A percentile compares a stretch with the other conserved stretches of the same genome.
These are phyloP conservation scores for Cystofilobasidium macerans DNA, from an alignment of 768 basidiomycete genomes.

Conservation along the genomic window DNA sequence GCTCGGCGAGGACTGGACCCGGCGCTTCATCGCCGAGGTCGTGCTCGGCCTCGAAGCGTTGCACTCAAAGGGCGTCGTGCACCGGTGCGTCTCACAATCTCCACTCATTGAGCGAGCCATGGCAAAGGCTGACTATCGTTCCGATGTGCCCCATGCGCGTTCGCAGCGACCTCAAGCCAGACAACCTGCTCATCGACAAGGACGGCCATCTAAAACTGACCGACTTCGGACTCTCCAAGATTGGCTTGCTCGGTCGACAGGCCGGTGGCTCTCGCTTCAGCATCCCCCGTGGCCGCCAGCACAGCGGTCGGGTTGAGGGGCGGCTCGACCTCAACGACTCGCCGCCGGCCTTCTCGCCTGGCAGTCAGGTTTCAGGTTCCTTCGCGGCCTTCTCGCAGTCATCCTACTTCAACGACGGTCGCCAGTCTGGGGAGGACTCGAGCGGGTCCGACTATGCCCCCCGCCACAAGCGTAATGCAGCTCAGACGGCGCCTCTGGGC, in stretches of 20 bases:
- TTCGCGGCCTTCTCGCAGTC: slow-evolving; percentile 34
- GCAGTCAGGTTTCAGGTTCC: slow-evolving; percentile 27
- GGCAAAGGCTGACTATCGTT: neutral
- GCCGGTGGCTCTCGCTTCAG: slow-evolving; percentile 42
- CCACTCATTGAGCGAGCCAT: neutral
- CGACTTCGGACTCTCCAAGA: slow-evolving; percentile 91
- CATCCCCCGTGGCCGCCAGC: slow-evolving; percentile 33
- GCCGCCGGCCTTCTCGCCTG: slow-evolving; percentile 36
- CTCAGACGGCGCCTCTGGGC: slow-evolving; percentile 54
- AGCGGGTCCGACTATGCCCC: slow-evolving; percentile 39
- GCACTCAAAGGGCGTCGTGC: slow-evolving; percentile 88
- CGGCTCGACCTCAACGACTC: slow-evolving; percentile 39
- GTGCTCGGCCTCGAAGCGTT: slow-evolving; percentile 89
- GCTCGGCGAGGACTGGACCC: slow-evolving; percentile 91
- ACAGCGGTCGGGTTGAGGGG: slow-evolving; percentile 45
- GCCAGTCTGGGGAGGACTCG: slow-evolving; percentile 50
- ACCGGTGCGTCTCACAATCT: slow-evolving; percentile 54
- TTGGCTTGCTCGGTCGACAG: slow-evolving; percentile 95
- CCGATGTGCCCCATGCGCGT: slow-evolving; percentile 1
- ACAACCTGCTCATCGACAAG: slow-evolving; percentile 92
- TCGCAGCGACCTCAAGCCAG: slow-evolving; percentile 85
- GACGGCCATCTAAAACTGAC: slow-evolving; percentile 96
- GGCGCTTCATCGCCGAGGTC: slow-evolving; percentile 92
- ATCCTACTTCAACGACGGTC: slow-evolving; percentile 34
- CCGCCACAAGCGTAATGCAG: neutral